phyloP scores from a whole-genome alignment of 495 filamentous ascomycete species.

The Penicillium lagena region DNA sequence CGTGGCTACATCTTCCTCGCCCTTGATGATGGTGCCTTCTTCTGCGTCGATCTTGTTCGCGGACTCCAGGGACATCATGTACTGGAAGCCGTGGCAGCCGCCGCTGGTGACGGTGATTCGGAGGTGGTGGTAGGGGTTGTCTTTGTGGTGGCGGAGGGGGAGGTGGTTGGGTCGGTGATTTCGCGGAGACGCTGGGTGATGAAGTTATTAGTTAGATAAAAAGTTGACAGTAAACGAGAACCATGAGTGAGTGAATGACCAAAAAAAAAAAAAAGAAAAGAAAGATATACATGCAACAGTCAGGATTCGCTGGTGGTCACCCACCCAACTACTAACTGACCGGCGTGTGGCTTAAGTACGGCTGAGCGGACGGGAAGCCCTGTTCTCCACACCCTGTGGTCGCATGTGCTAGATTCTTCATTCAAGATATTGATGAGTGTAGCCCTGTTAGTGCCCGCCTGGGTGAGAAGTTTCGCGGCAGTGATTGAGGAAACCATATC shows the following conservation, averaged over 20 bases:
- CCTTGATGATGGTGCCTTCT: slow-evolving; percentile 67
- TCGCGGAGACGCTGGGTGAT: slow-evolving; percentile 76
- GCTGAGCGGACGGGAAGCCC: too few species aligned
- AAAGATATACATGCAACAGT: slow-evolving; percentile 39
- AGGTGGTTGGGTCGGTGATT: slow-evolving; percentile 42
- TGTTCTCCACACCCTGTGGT: too few species aligned
- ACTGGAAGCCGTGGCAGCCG: slow-evolving; percentile 97
- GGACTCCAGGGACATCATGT: slow-evolving; percentile 79
- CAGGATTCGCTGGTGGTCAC: slow-evolving; percentile 46
- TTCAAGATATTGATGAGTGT: too few species aligned
- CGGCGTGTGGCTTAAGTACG: slow-evolving; percentile 38
- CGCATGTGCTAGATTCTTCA: too few species aligned
- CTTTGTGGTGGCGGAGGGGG: slow-evolving; percentile 46
- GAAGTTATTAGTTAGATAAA: slow-evolving; percentile 10
- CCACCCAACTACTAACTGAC: slow-evolving; percentile 45
- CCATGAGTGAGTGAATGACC: not conserved
- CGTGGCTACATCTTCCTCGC: slow-evolving; percentile 16
- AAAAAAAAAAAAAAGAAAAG: slow-evolving; percentile 9
- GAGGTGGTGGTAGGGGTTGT: slow-evolving; percentile 75
- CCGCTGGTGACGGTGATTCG: slow-evolving; percentile 87
- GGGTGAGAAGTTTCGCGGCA: too few species aligned
- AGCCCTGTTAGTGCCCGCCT: too few species aligned
- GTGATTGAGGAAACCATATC: too few species aligned
- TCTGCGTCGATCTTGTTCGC: slow-evolving; percentile 51
- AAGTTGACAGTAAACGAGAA: too few species aligned